phyloP scores from a whole-genome alignment of 306 rosid species.

The Sesbania bispinosa region DNA sequence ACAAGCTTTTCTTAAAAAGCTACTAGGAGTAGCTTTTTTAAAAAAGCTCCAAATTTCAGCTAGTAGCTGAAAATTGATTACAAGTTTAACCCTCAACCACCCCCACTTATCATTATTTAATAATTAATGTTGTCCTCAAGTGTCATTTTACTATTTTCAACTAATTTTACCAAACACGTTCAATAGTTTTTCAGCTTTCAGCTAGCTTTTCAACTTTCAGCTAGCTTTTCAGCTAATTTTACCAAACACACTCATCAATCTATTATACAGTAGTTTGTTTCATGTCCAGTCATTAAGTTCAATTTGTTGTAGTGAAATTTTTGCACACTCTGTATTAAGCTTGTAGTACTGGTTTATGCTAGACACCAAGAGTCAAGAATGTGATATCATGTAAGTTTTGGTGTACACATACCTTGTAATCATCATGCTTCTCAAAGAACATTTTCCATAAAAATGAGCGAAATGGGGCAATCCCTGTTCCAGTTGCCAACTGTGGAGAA shows the following conservation, averaged over 20 bases:
- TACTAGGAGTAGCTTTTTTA: no score
- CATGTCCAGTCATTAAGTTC: background rate
- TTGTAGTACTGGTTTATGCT: background rate
- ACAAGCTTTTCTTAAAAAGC: background rate
- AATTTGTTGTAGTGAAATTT: background rate
- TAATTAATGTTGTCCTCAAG: no score
- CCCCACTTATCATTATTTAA: no score
- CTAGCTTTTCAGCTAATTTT: no score
- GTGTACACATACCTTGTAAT: conserved; percentile 59
- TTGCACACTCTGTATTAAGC: background rate
- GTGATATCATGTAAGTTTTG: background rate
- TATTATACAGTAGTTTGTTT: background rate
- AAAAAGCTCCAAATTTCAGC: no score
- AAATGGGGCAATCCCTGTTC: conserved; percentile 98
- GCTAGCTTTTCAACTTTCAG: no score
- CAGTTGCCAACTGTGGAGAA: conserved; percentile 77
- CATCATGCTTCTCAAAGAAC: conserved; percentile 92
- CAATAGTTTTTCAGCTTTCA: no score
- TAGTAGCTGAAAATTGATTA: no score
- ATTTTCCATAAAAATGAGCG: conserved; percentile 95
- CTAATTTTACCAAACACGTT: no score
- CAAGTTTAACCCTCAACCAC: no score
- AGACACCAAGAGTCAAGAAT: background rate
- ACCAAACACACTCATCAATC: no score
- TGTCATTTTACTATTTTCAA: no score